A percentile compares a stretch with the other conserved stretches of the same genome.
Conservation (phyloP, 768 basidiomycete species). For the Amanita rubescens region DNA sequence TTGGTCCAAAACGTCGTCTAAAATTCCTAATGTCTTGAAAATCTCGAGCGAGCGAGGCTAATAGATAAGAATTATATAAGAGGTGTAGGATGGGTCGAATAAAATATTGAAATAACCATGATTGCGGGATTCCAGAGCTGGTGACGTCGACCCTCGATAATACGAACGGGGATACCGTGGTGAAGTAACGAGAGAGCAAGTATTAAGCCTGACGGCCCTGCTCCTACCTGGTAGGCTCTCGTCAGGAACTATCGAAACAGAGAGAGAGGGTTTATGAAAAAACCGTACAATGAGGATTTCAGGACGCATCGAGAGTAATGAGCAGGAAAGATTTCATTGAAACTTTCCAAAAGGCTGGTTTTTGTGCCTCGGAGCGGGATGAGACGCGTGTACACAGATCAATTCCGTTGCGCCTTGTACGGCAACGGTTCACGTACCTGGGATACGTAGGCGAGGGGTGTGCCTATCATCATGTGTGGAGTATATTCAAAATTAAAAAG, state of each 20-base stretch:
- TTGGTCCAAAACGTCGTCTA: neutral
- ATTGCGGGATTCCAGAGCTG: slow-evolving; percentile 29
- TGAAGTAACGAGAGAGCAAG: slow-evolving; percentile 33
- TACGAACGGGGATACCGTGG: slow-evolving; percentile 40
- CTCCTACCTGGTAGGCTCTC: slow-evolving; percentile 32
- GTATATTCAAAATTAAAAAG: no score
- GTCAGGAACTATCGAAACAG: neutral
- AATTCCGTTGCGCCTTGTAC: no score
- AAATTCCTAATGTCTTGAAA: neutral
- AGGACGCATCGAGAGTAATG: neutral
- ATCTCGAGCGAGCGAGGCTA: neutral
- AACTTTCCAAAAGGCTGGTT: no score
- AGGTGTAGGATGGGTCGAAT: neutral
- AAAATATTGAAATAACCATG: slow-evolving; percentile 21
- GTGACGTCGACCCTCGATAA: slow-evolving; percentile 37
- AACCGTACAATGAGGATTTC: slow-evolving; percentile 19
- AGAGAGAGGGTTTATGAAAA: neutral
- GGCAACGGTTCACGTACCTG: neutral
- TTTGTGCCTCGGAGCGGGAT: neutral
- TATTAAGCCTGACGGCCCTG: slow-evolving; percentile 39
- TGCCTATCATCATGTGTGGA: no score
- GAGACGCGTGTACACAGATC: neutral
- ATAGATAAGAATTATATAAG: neutral
- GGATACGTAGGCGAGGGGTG: neutral
- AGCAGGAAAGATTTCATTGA: neutral